phyloP scores from a whole-genome alignment of 495 filamentous ascomycete genomes.

The Xylaria intraflava region DNA sequence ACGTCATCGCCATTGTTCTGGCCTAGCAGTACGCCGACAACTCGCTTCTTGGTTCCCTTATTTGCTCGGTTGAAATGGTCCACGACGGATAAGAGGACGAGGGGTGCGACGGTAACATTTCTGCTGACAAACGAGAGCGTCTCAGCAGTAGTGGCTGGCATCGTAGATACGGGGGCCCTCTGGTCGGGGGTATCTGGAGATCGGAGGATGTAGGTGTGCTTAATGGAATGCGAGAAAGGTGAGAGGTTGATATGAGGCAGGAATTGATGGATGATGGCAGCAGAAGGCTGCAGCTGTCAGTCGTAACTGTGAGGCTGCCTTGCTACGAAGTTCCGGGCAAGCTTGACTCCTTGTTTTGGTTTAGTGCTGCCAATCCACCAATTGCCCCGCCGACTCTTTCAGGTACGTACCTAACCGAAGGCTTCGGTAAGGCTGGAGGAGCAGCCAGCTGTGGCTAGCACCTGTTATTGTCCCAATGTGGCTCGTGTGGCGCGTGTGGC shows the following conservation, averaged over 20 bases:
- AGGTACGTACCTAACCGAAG: neutral
- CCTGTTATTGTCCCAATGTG: no score
- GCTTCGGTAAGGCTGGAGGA: neutral
- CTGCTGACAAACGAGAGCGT: conserved; percentile 85
- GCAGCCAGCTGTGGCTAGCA: neutral
- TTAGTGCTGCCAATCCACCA: neutral
- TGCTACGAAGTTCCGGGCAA: conserved; percentile 3
- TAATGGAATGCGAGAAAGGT: neutral
- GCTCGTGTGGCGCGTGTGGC: no score
- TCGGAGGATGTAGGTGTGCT: neutral
- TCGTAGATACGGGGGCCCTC: conserved; percentile 34
- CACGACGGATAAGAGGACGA: conserved; percentile 95
- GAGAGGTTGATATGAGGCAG: neutral
- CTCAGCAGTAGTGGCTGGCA: conserved; percentile 94
- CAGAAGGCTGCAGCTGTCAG: conserved; percentile 6
- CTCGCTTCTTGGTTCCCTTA: conserved; percentile 81
- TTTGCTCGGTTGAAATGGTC: conserved; percentile 91
- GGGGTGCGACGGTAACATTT: conserved; percentile 92
- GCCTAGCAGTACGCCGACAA: conserved; percentile 90
- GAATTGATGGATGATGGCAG: conserved; percentile 4
- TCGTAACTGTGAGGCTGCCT: conserved; percentile 15
- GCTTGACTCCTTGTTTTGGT: conserved; percentile 6
- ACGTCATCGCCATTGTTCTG: conserved; percentile 94
- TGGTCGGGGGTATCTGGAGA: neutral
- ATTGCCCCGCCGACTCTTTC: neutral